Conservation (phyloP, 1,139 yeast genomes). For the Saccharomyces hybrid region DNA sequence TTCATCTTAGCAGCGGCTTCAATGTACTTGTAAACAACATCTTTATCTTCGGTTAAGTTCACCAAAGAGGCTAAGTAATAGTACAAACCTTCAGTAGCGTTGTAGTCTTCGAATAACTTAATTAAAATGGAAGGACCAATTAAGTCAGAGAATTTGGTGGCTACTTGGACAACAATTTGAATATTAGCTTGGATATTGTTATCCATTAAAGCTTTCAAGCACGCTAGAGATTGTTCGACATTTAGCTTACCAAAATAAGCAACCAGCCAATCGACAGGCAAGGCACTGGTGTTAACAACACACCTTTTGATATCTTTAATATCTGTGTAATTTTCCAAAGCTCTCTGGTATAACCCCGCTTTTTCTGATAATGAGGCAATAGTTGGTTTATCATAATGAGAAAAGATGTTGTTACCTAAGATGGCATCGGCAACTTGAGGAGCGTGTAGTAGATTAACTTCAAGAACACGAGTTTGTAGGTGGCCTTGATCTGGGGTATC, state of each 20-base stretch:
- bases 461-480: conserved; percentile 88
- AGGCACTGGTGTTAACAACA: conserved; percentile 74
- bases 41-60: conserved; percentile 87
- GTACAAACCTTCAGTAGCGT: conserved; percentile 87
- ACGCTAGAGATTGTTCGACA: conserved; percentile 86
- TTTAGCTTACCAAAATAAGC: conserved; percentile 88
- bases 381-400: conserved; percentile 90
- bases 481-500: conserved; percentile 95
- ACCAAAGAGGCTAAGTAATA: conserved; percentile 91
- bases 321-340: conserved; percentile 91
- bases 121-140: conserved; percentile 82
- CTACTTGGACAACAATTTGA: conserved; percentile 92
- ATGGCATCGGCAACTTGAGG: conserved; percentile 99
- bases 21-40: conserved; percentile 91
- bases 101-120: conserved; percentile 87
- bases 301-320: conserved; percentile 93
- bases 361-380: conserved; percentile 90
- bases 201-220: conserved; percentile 78
- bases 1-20: conserved; percentile 89
- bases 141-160: conserved; percentile 90
- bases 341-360: conserved; percentile 90
- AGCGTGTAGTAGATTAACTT: conserved; percentile 87
- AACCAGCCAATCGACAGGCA: conserved; percentile 93
- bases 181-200: conserved; percentile 78
- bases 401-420: conserved; percentile 90